Percentiles rank a stretch among this genome's conserved stretches.
Conservation (phyloP, 225 moss, liverwort and hornwort species). For the Polytrichum formosum region DNA sequence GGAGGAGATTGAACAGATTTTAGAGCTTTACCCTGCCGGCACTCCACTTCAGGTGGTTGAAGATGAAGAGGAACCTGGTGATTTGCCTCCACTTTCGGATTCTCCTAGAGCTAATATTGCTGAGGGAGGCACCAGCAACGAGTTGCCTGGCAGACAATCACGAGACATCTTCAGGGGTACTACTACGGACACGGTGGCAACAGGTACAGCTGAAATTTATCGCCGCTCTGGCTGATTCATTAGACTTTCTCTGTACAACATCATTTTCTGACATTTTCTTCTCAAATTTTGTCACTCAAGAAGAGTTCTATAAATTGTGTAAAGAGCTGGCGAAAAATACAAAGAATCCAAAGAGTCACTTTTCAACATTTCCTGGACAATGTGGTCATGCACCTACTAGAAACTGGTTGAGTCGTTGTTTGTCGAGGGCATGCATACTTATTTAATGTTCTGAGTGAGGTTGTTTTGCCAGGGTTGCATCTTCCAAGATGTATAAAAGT, state of each 20-base stretch:
- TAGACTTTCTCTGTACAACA: slow-evolving; percentile 30
- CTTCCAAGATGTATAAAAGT: too few species aligned
- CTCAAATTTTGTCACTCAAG: not conserved
- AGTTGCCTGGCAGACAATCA: slow-evolving; percentile 43
- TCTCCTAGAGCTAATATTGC: slow-evolving; percentile 41
- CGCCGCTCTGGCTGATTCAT: slow-evolving; percentile 64
- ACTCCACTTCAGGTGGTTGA: slow-evolving; percentile 65
- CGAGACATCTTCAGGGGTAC: slow-evolving; percentile 34
- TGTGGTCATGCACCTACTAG: too few species aligned
- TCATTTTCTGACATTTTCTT: not conserved
- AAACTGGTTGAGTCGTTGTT: too few species aligned
- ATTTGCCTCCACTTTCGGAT: slow-evolving; percentile 62
- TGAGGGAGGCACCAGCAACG: slow-evolving; percentile 41
- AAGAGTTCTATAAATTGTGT: slow-evolving; percentile 4
- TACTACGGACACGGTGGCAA: slow-evolving; percentile 40
- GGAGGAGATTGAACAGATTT: slow-evolving; percentile 85
- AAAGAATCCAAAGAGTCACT: not conserved
- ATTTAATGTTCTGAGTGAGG: too few species aligned
- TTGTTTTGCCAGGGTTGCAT: too few species aligned
- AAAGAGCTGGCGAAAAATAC: not conserved
- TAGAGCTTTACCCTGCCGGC: slow-evolving; percentile 80
- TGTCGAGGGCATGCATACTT: too few species aligned
- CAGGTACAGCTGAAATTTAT: slow-evolving; percentile 54
- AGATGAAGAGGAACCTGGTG: slow-evolving; percentile 89
- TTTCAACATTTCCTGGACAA: not conserved